Percentiles rank a stretch among this genome's conserved stretches.
These are phyloP conservation scores for Apiospora rasikravindrae DNA, from an alignment of 2,329 filamentous ascomycete genomes.

Conservation along the genomic window DNA sequence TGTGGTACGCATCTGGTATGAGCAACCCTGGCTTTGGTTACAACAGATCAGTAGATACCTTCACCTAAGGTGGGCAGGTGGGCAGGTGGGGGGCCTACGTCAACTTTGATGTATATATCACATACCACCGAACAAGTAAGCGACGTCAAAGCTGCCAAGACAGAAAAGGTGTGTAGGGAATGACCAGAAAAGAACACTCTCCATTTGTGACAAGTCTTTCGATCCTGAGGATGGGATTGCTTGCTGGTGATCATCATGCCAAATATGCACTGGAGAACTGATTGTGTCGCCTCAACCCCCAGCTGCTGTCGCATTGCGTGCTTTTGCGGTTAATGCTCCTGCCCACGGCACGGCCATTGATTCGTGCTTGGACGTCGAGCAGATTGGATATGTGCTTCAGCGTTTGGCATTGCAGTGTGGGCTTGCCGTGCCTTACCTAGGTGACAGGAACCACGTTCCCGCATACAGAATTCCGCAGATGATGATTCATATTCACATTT, in stretches of 20 bases:
- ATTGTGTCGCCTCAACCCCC: background rate
- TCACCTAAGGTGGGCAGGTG: conserved; percentile 3
- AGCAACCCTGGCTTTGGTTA: background rate
- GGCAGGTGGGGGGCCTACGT: too few relatives aligned
- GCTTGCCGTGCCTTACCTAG: background rate
- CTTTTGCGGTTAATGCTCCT: background rate
- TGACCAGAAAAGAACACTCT: background rate
- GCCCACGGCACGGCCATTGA: background rate
- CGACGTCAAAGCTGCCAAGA: conserved; percentile 12
- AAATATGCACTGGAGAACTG: background rate
- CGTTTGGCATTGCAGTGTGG: too few relatives aligned
- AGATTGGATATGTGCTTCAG: background rate
- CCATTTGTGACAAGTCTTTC: background rate
- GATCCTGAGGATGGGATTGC: background rate
- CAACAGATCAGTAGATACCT: background rate
- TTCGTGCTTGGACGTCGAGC: conserved; percentile 2
- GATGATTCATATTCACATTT: background rate
- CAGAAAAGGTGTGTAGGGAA: background rate
- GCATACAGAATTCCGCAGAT: background rate
- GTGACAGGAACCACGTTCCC: background rate
- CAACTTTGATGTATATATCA: background rate
- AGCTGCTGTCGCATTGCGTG: background rate
- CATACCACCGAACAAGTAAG: background rate
- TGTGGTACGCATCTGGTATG: background rate
- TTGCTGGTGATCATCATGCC: conserved; percentile 12